phyloP scores from a whole-genome alignment of 2,329 filamentous ascomycete genomes.

The Colletotrichum sp. region DNA sequence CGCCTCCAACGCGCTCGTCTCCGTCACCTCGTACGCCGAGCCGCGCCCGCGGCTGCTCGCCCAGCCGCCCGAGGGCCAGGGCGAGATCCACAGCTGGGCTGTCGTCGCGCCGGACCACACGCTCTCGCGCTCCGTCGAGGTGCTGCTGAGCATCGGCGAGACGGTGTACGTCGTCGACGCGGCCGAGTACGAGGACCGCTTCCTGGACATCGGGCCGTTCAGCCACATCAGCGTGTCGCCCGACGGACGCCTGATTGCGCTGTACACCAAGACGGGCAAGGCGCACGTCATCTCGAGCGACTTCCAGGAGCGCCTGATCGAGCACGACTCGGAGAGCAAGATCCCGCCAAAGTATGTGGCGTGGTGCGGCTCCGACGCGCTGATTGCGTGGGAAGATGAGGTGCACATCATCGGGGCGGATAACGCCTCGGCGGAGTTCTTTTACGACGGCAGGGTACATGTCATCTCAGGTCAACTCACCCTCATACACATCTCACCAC shows the following conservation, averaged over 20 bases:
- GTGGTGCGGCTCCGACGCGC: conserved; percentile 96
- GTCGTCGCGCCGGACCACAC: conserved; percentile 88
- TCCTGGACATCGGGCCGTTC: conserved; percentile 91
- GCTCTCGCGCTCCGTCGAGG: conserved; percentile 90
- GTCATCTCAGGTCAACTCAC: conserved; percentile 74
- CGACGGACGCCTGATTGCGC: conserved; percentile 84
- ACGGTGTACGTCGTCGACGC: conserved; percentile 90
- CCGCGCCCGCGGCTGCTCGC: conserved; percentile 86
- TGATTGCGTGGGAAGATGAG: conserved; percentile 97
- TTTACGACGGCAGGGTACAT: conserved; percentile 91
- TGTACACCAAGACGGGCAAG: conserved; percentile 85
- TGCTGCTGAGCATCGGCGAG: conserved; percentile 81
- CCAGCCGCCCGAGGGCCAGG: conserved; percentile 76
- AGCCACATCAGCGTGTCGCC: conserved; percentile 90
- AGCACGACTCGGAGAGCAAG: conserved; percentile 87
- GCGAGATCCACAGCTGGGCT: conserved; percentile 85
- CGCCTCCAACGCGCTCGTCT: conserved; percentile 84
- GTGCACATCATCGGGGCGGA: conserved; percentile 91
- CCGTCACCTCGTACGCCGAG: conserved; percentile 89
- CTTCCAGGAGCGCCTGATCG: conserved; percentile 89
- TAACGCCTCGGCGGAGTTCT: conserved; percentile 77
- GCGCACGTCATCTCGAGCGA: conserved; percentile 95
- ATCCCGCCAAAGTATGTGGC: conserved; percentile 87
- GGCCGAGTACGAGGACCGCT: conserved; percentile 87
- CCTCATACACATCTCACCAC: not conserved